Conservation (phyloP, 257 asterid genomes). For the Forsythia suspensa region DNA sequence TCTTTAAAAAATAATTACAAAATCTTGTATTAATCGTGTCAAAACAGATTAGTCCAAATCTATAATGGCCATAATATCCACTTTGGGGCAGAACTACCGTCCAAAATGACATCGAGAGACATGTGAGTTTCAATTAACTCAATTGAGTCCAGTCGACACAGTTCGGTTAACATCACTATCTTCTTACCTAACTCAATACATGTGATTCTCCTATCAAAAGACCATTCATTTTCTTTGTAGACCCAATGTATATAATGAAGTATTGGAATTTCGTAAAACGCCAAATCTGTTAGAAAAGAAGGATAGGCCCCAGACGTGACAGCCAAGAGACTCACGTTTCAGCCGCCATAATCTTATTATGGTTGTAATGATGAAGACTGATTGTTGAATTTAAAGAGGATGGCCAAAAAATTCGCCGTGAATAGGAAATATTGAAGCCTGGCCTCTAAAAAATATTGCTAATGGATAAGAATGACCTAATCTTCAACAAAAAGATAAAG, state of each 20-base stretch:
- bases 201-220: not conserved
- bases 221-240: not conserved
- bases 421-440: not conserved
- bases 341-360: not conserved
- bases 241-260: not conserved
- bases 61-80: too few relatives aligned
- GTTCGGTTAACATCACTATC: not conserved
- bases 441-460: not conserved
- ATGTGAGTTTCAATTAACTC: not conserved
- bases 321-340: not conserved
- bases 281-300: not conserved
- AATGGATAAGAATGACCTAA: not conserved
- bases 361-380: not conserved
- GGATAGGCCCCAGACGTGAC: not conserved
- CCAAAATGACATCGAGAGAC: not conserved
- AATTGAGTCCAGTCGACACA: not conserved
- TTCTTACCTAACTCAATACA: not conserved
- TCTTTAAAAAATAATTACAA: not conserved
- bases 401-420: not conserved
- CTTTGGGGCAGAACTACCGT: not conserved
- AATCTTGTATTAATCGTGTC: not conserved
- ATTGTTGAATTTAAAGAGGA: not conserved
- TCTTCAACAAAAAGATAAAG: not conserved
- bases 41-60: not conserved
- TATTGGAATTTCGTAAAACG: not conserved